These are phyloP conservation scores for Fusarium luffae DNA, from an alignment of 2,329 filamentous ascomycete genomes.

Conservation along the genomic window DNA sequence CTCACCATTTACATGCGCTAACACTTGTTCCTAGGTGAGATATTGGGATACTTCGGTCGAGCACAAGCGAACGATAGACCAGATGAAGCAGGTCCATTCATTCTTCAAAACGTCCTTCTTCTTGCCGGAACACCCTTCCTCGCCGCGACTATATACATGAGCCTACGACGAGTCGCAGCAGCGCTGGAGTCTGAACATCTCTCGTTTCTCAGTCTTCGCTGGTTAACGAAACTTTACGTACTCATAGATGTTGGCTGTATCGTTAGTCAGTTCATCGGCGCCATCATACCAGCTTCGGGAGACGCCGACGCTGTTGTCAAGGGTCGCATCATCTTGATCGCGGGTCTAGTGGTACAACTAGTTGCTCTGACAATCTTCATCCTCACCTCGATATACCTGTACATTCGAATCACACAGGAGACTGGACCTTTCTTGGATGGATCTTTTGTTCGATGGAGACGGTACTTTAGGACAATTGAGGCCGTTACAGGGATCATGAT, in stretches of 20 bases:
- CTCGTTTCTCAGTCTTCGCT: conserved; percentile 1
- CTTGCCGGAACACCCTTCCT: conserved; percentile 20
- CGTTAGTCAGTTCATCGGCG: conserved; percentile 13
- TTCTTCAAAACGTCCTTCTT: conserved; percentile 16
- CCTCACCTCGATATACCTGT: neutral
- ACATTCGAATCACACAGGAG: neutral
- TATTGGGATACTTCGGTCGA: conserved; percentile 8
- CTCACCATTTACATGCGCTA: accelerated
- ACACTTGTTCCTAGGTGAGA: neutral
- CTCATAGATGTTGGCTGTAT: conserved; percentile 1
- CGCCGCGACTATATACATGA: conserved; percentile 31
- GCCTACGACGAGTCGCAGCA: neutral
- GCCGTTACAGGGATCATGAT: conserved; percentile 54
- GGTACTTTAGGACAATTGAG: conserved; percentile 49
- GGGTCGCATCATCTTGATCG: conserved; percentile 10
- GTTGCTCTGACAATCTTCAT: conserved; percentile 8
- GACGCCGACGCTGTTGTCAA: neutral
- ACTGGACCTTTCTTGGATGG: conserved; percentile 10
- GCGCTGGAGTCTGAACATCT: conserved; percentile 18
- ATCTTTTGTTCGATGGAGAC: conserved; percentile 44
- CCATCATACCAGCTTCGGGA: conserved; percentile 19
- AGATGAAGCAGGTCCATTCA: neutral
- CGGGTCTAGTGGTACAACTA: conserved; percentile 5
- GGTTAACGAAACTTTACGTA: conserved; percentile 13
- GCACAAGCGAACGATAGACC: neutral